phyloP scores from a whole-genome alignment of 257 asterid species.

The Solanum pinnatisectum region DNA sequence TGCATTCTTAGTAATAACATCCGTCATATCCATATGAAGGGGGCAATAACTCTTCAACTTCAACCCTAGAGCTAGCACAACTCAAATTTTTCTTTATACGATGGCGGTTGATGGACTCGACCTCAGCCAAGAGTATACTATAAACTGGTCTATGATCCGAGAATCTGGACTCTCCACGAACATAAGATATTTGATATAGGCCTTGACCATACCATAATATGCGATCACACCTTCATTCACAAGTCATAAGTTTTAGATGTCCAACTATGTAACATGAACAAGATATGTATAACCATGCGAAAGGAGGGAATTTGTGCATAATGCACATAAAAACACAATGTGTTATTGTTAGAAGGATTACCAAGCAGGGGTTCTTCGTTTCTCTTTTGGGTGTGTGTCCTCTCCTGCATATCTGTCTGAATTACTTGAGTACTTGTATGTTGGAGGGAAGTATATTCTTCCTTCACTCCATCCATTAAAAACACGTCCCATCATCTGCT shows the following conservation, averaged over 20 bases:
- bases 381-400: constrained; percentile 61
- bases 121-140: constrained; percentile 72
- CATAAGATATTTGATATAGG: constrained; percentile 77
- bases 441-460: constrained; percentile 80
- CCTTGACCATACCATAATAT: constrained; percentile 92
- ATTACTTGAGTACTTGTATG: constrained; percentile 79
- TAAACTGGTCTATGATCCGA: constrained; percentile 93
- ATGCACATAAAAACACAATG: background rate
- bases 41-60: constrained; percentile 88
- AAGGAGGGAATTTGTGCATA: background rate
- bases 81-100: constrained; percentile 61
- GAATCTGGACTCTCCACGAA: constrained; percentile 92
- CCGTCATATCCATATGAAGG: constrained; percentile 35
- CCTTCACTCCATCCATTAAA: constrained; percentile 89
- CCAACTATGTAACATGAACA: background rate
- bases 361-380: constrained; percentile 96
- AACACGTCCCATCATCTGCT: constrained; percentile 68
- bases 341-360: constrained; percentile 15
- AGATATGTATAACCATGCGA: background rate
- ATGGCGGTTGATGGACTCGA: constrained; percentile 60
- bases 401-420: constrained; percentile 88
- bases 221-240: constrained; percentile 85
- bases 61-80: constrained; percentile 63
- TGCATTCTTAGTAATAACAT: constrained; percentile 25
- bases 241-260: background rate